Evolutionary conservation across 129 eudicot genomes (phyloP), one percentile per base, ranked within the genome.

Genomic region (Lonicera japonica): DNA sequence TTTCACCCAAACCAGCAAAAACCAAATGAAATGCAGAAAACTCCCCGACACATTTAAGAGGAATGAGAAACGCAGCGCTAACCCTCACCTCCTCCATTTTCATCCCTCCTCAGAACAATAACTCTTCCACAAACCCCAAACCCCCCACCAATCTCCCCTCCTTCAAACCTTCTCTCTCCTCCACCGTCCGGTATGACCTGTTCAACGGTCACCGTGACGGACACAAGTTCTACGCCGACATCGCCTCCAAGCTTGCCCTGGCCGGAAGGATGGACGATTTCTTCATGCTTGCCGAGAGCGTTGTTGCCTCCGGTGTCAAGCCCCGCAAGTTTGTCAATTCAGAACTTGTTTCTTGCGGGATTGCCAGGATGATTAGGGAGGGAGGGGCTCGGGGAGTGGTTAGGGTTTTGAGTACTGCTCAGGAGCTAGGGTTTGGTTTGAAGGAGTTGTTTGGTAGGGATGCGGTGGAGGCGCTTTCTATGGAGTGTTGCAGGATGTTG

Each of bases 231-330:
- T 82, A 80, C 70, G 87, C 95, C 24, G 73, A 80, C 29, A 72
- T 85, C 53, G 98, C 95, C 22, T 87, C 98, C 16, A 82, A 80
- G 76, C 89, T 88, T 39, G 95, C 83, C 4, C 69, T 73, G 52
- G 89, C 73, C 22, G 95, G 88, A 0, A 71, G 77, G 69, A 73
- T 92, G 78, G 74, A 80, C 2, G 96, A 87, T 2, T 85, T 88
- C 65, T 53, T 82, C 65, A 69, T 78, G 81, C 70, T 92, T 56
- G 84, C 72, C 4, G 98, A 92, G 65, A 83, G 74, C 39, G 74
- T 77, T 22, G 56, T 78, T 16, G 79, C 60, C 51, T 79, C 84
- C 13, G 82, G 79, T 9, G 66, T 77, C 21, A 66, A 56, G 41
- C 43, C 70, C 60, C 70, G 38, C 29, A 75, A 73, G 10, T 91